phyloP scores from a whole-genome alignment of 2,329 filamentous ascomycete genomes.

The Beauveria australis region DNA sequence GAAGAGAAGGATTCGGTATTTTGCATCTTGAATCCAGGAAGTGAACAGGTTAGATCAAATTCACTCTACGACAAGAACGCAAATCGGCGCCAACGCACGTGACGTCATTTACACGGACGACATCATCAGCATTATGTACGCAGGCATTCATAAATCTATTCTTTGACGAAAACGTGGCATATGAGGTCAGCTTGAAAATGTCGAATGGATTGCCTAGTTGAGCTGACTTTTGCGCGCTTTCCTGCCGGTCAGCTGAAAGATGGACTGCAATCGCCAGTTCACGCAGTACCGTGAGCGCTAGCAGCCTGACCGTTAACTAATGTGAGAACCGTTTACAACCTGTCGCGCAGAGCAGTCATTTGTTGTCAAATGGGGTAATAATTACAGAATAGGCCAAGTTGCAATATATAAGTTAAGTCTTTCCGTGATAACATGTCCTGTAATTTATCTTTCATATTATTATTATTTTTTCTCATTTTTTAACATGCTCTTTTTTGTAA shows the following conservation, averaged over 20 bases:
- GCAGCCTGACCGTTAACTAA: background rate
- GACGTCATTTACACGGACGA: background rate
- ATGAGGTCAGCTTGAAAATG: too few relatives aligned
- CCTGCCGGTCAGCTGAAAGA: background rate
- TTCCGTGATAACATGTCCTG: too few relatives aligned
- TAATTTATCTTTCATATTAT: too few relatives aligned
- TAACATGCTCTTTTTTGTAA: too few relatives aligned
- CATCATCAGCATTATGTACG: background rate
- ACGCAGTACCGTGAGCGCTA: background rate
- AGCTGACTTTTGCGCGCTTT: too few relatives aligned
- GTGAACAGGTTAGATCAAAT: background rate
- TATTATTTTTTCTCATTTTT: too few relatives aligned
- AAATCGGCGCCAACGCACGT: constrained; percentile 3
- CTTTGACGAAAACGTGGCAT: too few relatives aligned
- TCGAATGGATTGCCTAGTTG: background rate
- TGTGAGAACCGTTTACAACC: background rate
- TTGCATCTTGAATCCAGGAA: background rate
- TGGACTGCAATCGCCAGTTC: background rate
- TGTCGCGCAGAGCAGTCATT: background rate
- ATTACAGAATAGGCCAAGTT: too few relatives aligned
- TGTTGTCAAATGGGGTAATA: too few relatives aligned
- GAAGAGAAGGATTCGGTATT: background rate
- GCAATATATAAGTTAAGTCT: too few relatives aligned
- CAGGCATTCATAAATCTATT: too few relatives aligned
- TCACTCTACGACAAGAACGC: background rate